phyloP scores from a whole-genome alignment of 257 asterid species.

The Ajuga chamaepitys region DNA sequence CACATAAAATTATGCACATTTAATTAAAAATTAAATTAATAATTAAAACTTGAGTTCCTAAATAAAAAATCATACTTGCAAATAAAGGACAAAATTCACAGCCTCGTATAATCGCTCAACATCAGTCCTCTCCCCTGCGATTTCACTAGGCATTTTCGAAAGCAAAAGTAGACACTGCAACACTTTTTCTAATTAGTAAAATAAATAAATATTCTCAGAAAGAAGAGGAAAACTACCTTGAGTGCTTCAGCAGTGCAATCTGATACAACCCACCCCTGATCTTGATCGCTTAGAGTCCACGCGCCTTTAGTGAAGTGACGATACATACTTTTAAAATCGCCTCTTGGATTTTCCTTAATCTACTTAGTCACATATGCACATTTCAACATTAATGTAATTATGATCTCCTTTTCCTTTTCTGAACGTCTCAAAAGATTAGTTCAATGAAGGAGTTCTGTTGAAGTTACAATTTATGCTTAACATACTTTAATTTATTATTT shows the following conservation, averaged over 20 bases:
- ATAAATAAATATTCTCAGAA: too few species aligned
- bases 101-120: conserved; percentile 43
- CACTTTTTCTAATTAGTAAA: not conserved
- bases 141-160: conserved; percentile 44
- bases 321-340: conserved; percentile 56
- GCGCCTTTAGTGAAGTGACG: conserved; percentile 72
- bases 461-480: too few species aligned
- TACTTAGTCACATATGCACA: conserved; percentile 3
- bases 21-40: too few species aligned
- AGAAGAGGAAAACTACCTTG: conserved; percentile 27
- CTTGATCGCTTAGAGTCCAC: conserved; percentile 86
- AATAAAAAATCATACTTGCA: conserved; percentile 25
- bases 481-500: too few species aligned
- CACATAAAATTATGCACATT: too few species aligned
- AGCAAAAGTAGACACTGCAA: conserved; percentile 43
- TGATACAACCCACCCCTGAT: conserved; percentile 74
- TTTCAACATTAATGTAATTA: too few species aligned
- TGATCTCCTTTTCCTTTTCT: too few species aligned
- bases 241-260: conserved; percentile 73
- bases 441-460: too few species aligned
- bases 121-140: conserved; percentile 32
- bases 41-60: too few species aligned
- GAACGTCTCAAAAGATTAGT: too few species aligned
- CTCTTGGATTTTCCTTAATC: conserved; percentile 55
- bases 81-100: conserved; percentile 37